Conservation (phyloP, 805 yeast genomes). For the Metschnikowia baotianmanensis region DNA sequence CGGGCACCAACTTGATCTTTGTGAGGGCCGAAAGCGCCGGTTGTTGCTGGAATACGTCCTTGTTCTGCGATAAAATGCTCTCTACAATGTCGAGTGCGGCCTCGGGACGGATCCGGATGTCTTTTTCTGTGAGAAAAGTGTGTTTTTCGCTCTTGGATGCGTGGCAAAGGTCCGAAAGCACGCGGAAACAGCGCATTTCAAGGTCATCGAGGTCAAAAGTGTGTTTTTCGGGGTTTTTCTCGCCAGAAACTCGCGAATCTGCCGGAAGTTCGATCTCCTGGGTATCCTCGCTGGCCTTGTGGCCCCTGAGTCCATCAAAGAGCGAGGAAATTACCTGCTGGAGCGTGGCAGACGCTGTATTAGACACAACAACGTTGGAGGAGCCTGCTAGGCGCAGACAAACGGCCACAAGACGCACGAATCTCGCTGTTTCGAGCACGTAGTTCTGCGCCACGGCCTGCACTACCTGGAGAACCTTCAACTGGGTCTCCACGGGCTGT, state of each 20-base stretch:
- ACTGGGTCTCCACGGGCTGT: constrained; percentile 77
- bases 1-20: constrained; percentile 70
- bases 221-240: background rate
- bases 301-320: constrained; percentile 54
- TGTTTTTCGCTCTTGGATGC: constrained; percentile 60
- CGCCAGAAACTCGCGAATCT: background rate
- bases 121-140: constrained; percentile 47
- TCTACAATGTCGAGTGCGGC: constrained; percentile 83
- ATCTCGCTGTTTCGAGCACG: constrained; percentile 32
- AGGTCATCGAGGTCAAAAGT: constrained; percentile 40
- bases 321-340: constrained; percentile 79
- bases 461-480: constrained; percentile 78
- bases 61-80: constrained; percentile 67
- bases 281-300: constrained; percentile 11
- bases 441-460: constrained; percentile 74
- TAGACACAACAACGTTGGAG: constrained; percentile 72
- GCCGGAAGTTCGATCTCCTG: background rate
- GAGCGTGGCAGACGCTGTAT: constrained; percentile 90
- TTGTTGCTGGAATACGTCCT: constrained; percentile 51
- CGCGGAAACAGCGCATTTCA: constrained; percentile 66
- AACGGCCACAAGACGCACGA: constrained; percentile 60
- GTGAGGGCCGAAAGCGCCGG: constrained; percentile 65
- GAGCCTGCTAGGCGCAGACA: constrained; percentile 68
- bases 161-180: constrained; percentile 71
- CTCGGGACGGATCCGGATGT: constrained; percentile 52